These are phyloP conservation scores for Solanum etuberosum DNA, from an alignment of 257 asterid genomes.

Conservation along the genomic window DNA sequence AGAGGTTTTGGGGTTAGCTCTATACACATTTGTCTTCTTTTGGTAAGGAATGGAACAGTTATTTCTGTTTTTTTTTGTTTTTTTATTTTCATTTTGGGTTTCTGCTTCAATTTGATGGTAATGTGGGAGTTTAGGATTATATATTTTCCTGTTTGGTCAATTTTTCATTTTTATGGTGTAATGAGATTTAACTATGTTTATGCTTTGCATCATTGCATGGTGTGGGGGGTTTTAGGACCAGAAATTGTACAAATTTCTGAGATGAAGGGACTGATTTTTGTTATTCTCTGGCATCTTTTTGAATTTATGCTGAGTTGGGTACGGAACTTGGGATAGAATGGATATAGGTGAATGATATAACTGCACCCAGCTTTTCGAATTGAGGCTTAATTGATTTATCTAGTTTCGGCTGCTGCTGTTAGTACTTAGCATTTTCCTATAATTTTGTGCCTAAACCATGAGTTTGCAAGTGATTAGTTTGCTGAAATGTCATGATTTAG, in stretches of 20 bases:
- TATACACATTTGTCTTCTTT: not conserved
- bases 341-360: not conserved
- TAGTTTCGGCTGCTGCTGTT: not conserved
- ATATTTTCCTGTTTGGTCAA: not conserved
- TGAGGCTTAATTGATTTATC: not conserved
- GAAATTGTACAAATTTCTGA: not conserved
- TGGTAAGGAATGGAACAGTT: not conserved
- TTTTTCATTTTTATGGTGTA: not conserved
- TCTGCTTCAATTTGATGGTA: not conserved
- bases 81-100: not conserved
- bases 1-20: not conserved
- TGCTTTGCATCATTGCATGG: slow-evolving; percentile 1
- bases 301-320: not conserved
- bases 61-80: not conserved
- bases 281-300: not conserved
- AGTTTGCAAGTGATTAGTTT: not conserved
- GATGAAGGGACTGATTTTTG: not conserved
- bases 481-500: not conserved
- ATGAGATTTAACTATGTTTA: not conserved
- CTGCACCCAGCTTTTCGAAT: not conserved
- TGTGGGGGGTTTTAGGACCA: not conserved
- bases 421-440: not conserved
- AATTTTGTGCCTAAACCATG: not conserved
- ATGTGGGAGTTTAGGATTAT: not conserved
- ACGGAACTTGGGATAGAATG: not conserved